Base-by-base conservation (phyloP, 2,329 filamentous ascomycete genomes). In the Talaromyces amestolkiae region DNA sequence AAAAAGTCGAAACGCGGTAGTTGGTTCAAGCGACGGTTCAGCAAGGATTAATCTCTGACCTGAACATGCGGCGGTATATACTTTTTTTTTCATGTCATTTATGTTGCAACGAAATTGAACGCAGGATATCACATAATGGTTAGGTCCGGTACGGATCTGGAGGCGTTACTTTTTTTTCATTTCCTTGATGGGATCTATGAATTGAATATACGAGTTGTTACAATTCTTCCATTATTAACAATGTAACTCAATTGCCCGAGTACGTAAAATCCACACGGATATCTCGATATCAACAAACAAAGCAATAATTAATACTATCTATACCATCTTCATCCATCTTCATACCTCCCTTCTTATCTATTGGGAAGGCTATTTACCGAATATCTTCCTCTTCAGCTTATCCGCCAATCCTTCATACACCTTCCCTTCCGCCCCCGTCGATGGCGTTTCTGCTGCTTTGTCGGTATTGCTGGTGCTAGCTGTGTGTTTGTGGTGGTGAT, bases 1-100 rank as follows among this genome's bases (percentile, higher is more conserved):
- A 27, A 43, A 27, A 65, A 68, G 19, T 66, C 72, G 58, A 66
- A 96, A 84, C 85, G 91, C 69, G 93, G 93, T 84, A 95, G 93
- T 75, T 97, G 93, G 92, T 89, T 98, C 72, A 87, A 91, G 74
- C 87, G 88, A 71, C 85, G 89, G 64, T 95, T 97, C 77, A 95
- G 90, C 83, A 65, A 66, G 58, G 51, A 62, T 33, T 53, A 45
- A 39, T 4, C 31, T 39, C 22, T 17, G 43, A 47, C 19, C 27
- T 6, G 35, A 37, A 8, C 13, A 10, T 13, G 9, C n/a, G 27
- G 7, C 9, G 24, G 31, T 47, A 63, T 51, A 63, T 63, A 64
- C 47, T 15, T 39, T 27, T 22, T 47, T 58, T 58, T 2, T 58
- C 56, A 60, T 45, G 53, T 56, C 33, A 56, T 56, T 35, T 37